Evolutionary conservation across 495 filamentous ascomycete genomes (phyloP).

Genomic region (Annulohypoxylon maeteangense): DNA sequence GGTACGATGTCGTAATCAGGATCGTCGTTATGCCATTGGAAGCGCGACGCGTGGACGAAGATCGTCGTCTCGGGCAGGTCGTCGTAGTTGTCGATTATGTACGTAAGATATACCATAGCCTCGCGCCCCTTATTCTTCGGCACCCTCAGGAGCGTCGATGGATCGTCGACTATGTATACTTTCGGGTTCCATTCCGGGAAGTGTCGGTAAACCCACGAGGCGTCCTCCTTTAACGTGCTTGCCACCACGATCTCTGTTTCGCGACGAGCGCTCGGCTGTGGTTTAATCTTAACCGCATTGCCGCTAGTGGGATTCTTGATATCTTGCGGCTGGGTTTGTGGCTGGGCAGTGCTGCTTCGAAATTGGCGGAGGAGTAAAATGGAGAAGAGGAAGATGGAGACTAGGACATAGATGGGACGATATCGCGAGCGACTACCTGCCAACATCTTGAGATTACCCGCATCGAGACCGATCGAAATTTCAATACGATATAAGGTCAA

Average conservation of each 20-base stretch:
- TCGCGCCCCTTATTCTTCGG: conserved; percentile 70
- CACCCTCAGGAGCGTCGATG: conserved; percentile 52
- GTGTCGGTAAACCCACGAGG: conserved; percentile 48
- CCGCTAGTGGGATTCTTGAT: background rate
- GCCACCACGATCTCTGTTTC: conserved; percentile 53
- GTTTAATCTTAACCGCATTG: background rate
- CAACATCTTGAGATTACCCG: background rate
- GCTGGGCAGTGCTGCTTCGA: background rate
- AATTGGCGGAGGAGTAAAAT: background rate
- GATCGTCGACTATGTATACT: conserved; percentile 64
- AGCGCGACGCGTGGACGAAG: conserved; percentile 70
- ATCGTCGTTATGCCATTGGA: conserved; percentile 74
- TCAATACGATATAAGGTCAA: background rate
- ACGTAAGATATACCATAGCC: conserved; percentile 71
- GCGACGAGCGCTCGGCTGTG: background rate
- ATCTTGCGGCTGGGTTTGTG: background rate
- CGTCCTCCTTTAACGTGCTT: conserved; percentile 48
- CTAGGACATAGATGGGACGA: background rate
- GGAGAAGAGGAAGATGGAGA: background rate
- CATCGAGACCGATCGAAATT: background rate
- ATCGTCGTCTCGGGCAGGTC: conserved; percentile 66
- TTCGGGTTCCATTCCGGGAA: conserved; percentile 55
- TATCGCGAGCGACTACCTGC: background rate
- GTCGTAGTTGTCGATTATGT: conserved; percentile 72
- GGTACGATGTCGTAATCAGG: conserved; percentile 59